Percentiles rank a stretch among this genome's conserved stretches.
These are phyloP conservation scores for Rhizophora mangle DNA, from an alignment of 345 rosid genomes.

Conservation along the genomic window DNA sequence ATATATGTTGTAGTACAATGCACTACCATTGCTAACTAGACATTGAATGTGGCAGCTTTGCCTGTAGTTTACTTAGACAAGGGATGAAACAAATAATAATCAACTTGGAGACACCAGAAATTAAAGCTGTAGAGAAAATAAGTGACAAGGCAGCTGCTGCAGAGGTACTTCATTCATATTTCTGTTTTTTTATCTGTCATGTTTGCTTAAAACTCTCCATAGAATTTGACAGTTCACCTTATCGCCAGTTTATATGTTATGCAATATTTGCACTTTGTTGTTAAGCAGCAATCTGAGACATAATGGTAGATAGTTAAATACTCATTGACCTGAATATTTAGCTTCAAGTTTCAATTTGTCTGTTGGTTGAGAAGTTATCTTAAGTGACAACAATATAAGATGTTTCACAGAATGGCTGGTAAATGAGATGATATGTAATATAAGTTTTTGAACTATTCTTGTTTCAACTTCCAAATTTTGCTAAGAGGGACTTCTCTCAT, in stretches of 20 bases:
- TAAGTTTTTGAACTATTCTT: neutral
- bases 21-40: slow-evolving; percentile 20
- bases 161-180: slow-evolving; percentile 31
- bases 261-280: too few relatives aligned
- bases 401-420: neutral
- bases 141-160: slow-evolving; percentile 62
- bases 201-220: neutral
- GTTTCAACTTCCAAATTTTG: neutral
- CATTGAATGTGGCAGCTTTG: slow-evolving; percentile 53
- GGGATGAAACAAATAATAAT: slow-evolving; percentile 88
- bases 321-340: too few relatives aligned
- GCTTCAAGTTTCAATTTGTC: too few relatives aligned
- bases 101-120: slow-evolving; percentile 69
- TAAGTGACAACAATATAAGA: neutral
- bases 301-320: neutral
- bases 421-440: neutral
- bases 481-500: neutral
- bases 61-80: slow-evolving; percentile 94
- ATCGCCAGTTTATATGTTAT: too few relatives aligned
- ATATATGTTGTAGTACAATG: slow-evolving; percentile 1
- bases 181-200: neutral
- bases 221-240: neutral
- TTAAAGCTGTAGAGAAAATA: slow-evolving; percentile 62
- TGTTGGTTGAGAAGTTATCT: too few relatives aligned
- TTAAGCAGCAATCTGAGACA: neutral